phyloP scores from a whole-genome alignment of 208 protist species.

The Naegleria fowleri region DNA sequence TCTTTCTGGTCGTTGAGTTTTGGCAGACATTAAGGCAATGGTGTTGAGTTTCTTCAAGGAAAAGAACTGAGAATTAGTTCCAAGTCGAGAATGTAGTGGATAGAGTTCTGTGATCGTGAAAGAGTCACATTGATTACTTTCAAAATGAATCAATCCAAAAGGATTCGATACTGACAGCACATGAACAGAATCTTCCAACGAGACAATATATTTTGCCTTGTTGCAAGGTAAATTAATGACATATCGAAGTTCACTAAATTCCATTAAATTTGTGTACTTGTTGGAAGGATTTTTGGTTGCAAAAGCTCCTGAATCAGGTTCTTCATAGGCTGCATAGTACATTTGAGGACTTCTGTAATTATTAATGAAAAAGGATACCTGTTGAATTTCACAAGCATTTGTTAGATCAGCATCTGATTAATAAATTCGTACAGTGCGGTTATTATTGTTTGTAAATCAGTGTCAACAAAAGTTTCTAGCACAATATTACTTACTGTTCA shows the following conservation, averaged over 20 bases:
- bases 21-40: background rate
- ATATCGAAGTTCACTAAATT: background rate
- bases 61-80: background rate
- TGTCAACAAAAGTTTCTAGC: too few relatives aligned
- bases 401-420: background rate
- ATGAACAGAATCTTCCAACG: background rate
- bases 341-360: background rate
- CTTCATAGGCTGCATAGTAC: background rate
- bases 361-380: background rate
- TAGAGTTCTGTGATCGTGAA: background rate
- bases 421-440: too few relatives aligned
- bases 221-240: background rate
- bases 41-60: background rate
- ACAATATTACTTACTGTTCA: background rate
- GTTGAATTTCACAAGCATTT: background rate
- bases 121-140: background rate
- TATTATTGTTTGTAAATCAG: too few relatives aligned
- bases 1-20: background rate
- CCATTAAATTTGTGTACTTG: background rate
- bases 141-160: background rate
- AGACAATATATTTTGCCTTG: background rate
- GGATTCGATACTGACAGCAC: background rate
- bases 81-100: background rate
- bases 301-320: background rate
- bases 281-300: background rate